Conservation (phyloP, 352 stramenopile genomes). For the Globisporangium rhizosaccharum region DNA sequence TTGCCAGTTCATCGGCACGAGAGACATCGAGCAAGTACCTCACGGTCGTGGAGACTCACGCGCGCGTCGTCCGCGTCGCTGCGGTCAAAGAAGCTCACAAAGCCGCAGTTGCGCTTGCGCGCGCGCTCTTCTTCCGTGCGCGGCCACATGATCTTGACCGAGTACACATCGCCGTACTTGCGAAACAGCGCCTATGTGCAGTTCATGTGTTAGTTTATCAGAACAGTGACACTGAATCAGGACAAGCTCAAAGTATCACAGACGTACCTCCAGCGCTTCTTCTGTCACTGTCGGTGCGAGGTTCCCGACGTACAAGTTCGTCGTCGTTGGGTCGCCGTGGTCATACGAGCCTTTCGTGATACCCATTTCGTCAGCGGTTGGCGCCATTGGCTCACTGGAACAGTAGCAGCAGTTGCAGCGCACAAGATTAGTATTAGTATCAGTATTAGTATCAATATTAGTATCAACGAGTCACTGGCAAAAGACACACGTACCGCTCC, state of each 20-base stretch:
- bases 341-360: conserved; percentile 73
- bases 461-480: background rate
- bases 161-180: conserved; percentile 90
- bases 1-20: background rate
- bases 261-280: conserved; percentile 68
- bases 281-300: conserved; percentile 91
- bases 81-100: conserved; percentile 93
- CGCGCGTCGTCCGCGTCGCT: conserved; percentile 81
- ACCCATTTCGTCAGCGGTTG: conserved; percentile 12
- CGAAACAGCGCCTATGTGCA: conserved; percentile 65
- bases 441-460: background rate
- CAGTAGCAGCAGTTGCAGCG: too few species aligned
- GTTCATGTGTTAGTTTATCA: background rate
- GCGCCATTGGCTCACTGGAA: conserved; percentile 12
- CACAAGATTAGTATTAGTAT: background rate
- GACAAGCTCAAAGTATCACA: background rate
- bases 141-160: conserved; percentile 99
- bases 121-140: conserved; percentile 90
- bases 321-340: conserved; percentile 80
- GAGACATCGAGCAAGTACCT: conserved; percentile 31
- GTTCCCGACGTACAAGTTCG: conserved; percentile 95
- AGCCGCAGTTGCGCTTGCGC: conserved; percentile 90
- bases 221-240: background rate
- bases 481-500: conserved; percentile 27
- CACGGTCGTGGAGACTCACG: conserved; percentile 55